Evolutionary conservation across 441 rosid species (phyloP), one percentile per base, ranked within the genome.

Genomic region (Erysimum cheiri): DNA sequence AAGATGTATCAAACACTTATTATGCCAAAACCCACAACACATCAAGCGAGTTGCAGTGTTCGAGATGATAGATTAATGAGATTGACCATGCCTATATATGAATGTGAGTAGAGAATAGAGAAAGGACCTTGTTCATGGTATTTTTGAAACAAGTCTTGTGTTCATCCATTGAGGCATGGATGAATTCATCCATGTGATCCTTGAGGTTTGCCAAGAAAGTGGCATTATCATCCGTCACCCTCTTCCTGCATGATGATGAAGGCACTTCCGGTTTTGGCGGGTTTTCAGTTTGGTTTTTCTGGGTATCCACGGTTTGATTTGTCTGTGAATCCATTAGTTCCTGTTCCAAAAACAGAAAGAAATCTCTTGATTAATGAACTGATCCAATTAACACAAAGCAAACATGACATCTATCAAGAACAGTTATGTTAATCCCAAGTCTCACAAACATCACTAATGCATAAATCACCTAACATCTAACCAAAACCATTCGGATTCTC

Each of bases 101-200:
- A 39, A 39, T 39, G 43, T 39, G 43, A 39, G n/a, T 39, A 61
- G 40, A 43, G 43, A 1, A 35, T 35, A 1, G 72, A 41, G 15
- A 26, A 60, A 10, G 9, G 50, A 88, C 96, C 93, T 88, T 88
- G 54, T 85, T 67, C 26, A 88, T 79, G 57, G 88, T 81, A 69
- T 86, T 87, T 72, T 84, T 78, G 58, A 90, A 87, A 77, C 96
- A 92, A 40, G 72, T 75, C 78, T 85, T 90, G 83, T 92, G 97
- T 70, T 92, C 97, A 29, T 87, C 92, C 93, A 88, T 82, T 4
- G 93, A 88, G 24, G 96, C 81, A 65, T 82, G 63, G 10, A 90
- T 60, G 73, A 92, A 86, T 41, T 90, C 96, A 61, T 85, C 88
- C 7, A 92, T 78, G 79, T 86, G 92, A 69, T 81, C 87, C 78